Base-by-base conservation (phyloP, 208 protist species). In the Wallacemonas rigidus region DNA sequence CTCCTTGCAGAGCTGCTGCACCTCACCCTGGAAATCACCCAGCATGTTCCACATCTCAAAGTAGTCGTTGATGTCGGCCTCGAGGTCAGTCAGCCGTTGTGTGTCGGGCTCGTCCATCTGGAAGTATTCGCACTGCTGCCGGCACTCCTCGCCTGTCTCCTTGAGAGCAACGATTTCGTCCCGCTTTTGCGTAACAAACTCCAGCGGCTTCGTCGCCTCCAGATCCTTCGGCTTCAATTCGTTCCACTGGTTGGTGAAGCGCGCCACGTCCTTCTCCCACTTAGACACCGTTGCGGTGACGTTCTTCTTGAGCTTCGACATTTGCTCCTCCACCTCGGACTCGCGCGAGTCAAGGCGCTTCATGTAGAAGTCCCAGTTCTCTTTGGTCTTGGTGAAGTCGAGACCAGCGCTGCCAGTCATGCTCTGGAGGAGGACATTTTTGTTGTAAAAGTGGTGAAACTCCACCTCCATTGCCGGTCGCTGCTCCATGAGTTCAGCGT, bases 221-320 rank as follows among this genome's bases (percentile, higher is more conserved):
- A 93, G 75, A 67, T 98, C 89, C 84, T 98, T 96, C 15, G 97
- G 97, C 80, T 98, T 98, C 40, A 97, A 68, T 74, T 98, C 96
- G 40, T 97, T 83, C 97, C 96, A 99, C 45, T 94, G 90, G 54
- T 89, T 92, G 2, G 82, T 79, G 77, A 99, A 98, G 17, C 97
- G 93, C 56, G 95, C 84, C 15, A 98, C 56, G 70, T 97, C 88
- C 53, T 89, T 92, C 36, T 80, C 54, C 85, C 93, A 98, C 39
- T 77, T 82, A 48, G 90, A 87, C 8, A 98, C 75, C 39, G 86
- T 87, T 3, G 83, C 75, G 9, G 79, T 76, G 2, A 98, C 91
- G 26, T 75, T 75, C 17, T 61, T 64, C 58, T 85, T 85, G 48
- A 99, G 78, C 40, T 75, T 75, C 11, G 80, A 83, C 41, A 97